Evolutionary conservation across 1,284 basidiomycete genomes (phyloP), one percentile per base, ranked within the genome.

Genomic region (Melampsora occidentalis): DNA sequence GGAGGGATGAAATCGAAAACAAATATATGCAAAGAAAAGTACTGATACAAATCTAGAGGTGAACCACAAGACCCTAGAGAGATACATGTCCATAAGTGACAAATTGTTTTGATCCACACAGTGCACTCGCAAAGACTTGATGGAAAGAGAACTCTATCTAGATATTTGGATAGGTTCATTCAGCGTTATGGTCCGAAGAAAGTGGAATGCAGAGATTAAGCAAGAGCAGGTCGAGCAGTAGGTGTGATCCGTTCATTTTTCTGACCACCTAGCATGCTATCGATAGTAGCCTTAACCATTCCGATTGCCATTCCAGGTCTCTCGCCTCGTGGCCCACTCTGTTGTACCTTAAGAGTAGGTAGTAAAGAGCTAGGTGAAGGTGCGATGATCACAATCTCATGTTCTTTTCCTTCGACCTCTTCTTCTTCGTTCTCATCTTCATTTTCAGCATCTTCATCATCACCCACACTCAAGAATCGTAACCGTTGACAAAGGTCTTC

Each of bases 401-500:
- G 25, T 73, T 20, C 77, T 76, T 14, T 75, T 46, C 53, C 18
- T 20, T 64, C 69, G 31, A 46, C 82, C 84, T 0, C 77, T 20
- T 77, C 80, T 14, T 83, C 83, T 84, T 0, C 77, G 12, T 76
- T 79, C 16, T 83, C 83, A 2, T 79, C 79, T 20, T 83, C 82
- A 4, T 68, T 83, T 16, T 79, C 82, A 78, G 90, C 88, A 80
- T 91, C 89, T 22, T 91, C 89, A 77, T 88, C 91, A 16, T 77
- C 77, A 20, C 80, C 81, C 42, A 85, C 78, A 77, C 84, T 82
- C 7, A 87, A 80, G n/a, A 82, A 81, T 69, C 85, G 82, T 49
- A 97, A 85, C 9, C 94, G 93, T 18, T 86, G 83, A 62, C 94
- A 91, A 79, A 99, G 87, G 82, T 99, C 96, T 31, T 92, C 89